Base-by-base conservation (phyloP, 371 early-diverging fungal species). In the Apophysomyces variabilis region DNA sequence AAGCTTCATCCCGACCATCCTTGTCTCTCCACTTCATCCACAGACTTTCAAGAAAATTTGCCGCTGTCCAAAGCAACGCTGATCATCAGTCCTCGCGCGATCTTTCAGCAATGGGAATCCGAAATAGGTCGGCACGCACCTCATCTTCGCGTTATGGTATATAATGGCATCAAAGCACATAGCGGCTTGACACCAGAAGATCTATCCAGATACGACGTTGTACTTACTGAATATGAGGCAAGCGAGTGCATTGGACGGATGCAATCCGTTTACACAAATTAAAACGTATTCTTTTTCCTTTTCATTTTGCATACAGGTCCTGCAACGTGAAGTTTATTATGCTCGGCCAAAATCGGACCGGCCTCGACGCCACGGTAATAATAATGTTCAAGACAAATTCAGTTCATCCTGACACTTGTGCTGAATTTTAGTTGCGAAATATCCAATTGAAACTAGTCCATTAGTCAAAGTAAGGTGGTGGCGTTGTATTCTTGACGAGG, bases 31-130 rank as follows among this genome's bases (percentile, higher is more conserved):
- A 38, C 46, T 60, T 14, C 36, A 14, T 39, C 46, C 39, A 9
- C 13, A 43, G n/a, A 14, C 32, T n/a, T 14, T 38, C 67, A 13
- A 11, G 39, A 58, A 43, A 62, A 61, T 9, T 32, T 75, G 4
- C 58, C 68, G n/a, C 60, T 66, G 1, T 72, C 80, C 12, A 64
- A 50, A 0, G 81, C 88, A 1, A 92, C 92, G 1, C 70, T 92
- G 38, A 82, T 92, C 57, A 86, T 92, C 38, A 80, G 87, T 8
- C 90, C 92, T 36, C 61, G 72, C 0, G 67, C 87, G 5, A 90
- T 92, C 56, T 62, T 88, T 13, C 68, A 75, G 13, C 92, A 92
- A 67, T 92, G 92, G 92, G 75, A 70, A 21, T 57, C 74, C 5
- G 92, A 92, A 68, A 76, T 86, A 36, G 67, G 73, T 21, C 67